phyloP scores from a whole-genome alignment of 345 rosid genomes.

The Eutrema yunnanense region DNA sequence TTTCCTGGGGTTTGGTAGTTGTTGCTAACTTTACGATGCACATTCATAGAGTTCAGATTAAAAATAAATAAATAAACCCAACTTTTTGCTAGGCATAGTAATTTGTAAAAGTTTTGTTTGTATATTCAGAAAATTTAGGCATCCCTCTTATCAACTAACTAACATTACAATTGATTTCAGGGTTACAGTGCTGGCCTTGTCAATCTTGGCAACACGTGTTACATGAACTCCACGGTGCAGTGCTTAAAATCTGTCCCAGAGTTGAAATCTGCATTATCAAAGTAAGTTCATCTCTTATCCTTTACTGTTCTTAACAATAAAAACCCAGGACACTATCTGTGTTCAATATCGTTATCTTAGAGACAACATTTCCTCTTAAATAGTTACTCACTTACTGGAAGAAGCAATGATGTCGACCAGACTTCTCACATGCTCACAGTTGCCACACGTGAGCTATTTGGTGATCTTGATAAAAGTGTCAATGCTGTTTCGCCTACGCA shows the following conservation, averaged over 20 bases:
- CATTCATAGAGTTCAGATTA: not conserved
- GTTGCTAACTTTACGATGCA: not conserved
- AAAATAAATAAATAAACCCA: not conserved
- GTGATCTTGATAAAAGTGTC: slow-evolving; percentile 84
- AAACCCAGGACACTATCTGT: not conserved
- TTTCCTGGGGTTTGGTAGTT: not conserved
- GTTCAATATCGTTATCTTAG: not conserved
- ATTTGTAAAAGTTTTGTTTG: not conserved
- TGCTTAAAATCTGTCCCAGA: slow-evolving; percentile 98
- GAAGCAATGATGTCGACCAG: slow-evolving; percentile 78
- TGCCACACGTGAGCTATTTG: slow-evolving; percentile 88
- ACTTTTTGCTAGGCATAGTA: not conserved
- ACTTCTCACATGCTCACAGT: slow-evolving; percentile 90
- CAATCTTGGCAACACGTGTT: slow-evolving; percentile 96
- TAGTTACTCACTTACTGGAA: slow-evolving; percentile 63
- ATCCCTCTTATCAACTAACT: not conserved
- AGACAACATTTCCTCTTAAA: slow-evolving; percentile 10
- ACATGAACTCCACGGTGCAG: slow-evolving; percentile 95
- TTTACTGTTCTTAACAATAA: not conserved
- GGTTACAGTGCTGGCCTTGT: slow-evolving; percentile 92
- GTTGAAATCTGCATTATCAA: slow-evolving; percentile 71
- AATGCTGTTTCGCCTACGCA: slow-evolving; percentile 91
- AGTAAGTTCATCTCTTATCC: slow-evolving; percentile 36
- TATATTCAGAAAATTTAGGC: not conserved
- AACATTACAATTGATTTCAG: slow-evolving; percentile 35